A percentile compares a stretch with the other conserved stretches of the same genome.
Evolutionary conservation across 2,329 filamentous ascomycete genomes (phyloP).

Genomic region (Amesomyces nigricolor): DNA sequence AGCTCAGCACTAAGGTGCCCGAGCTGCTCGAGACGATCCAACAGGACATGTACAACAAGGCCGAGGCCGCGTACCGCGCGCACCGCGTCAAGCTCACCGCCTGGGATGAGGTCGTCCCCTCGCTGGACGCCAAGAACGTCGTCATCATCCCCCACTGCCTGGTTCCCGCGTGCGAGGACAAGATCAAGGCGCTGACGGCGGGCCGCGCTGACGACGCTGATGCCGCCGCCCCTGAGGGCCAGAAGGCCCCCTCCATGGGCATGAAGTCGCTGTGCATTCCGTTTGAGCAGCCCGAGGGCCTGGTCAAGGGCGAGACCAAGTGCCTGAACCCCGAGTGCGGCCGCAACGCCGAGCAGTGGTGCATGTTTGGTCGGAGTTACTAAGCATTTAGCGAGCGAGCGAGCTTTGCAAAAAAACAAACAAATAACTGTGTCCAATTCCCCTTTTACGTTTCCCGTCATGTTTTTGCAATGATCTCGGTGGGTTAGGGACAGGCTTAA

Average conservation of each 20-base stretch:
- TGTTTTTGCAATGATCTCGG: not conserved
- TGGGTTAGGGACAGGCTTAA: not conserved
- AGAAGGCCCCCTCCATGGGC: conserved; percentile 54
- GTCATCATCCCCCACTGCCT: conserved; percentile 88
- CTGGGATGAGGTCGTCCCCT: conserved; percentile 88
- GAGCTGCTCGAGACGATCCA: conserved; percentile 87
- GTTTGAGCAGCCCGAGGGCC: conserved; percentile 74
- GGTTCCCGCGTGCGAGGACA: conserved; percentile 62
- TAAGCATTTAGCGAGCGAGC: conserved; percentile 27
- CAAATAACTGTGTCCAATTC: not conserved
- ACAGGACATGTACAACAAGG: conserved; percentile 69
- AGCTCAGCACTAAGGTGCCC: conserved; percentile 68
- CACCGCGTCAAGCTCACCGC: conserved; percentile 77
- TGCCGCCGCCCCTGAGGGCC: conserved; percentile 44
- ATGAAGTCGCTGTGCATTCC: conserved; percentile 69
- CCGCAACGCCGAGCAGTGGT: conserved; percentile 73
- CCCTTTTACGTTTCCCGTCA: not conserved
- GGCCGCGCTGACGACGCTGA: conserved; percentile 32
- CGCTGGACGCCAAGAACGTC: conserved; percentile 87
- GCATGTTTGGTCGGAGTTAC: conserved; percentile 81
- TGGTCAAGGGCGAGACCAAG: conserved; percentile 76
- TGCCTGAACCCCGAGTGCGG: conserved; percentile 87
- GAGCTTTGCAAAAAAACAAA: not conserved
- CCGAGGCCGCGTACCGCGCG: conserved; percentile 69
- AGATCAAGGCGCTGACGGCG: conserved; percentile 39